Base-by-base conservation (phyloP, 225 moss, liverwort and hornwort species). In the Pseudoscleropodium purum region DNA sequence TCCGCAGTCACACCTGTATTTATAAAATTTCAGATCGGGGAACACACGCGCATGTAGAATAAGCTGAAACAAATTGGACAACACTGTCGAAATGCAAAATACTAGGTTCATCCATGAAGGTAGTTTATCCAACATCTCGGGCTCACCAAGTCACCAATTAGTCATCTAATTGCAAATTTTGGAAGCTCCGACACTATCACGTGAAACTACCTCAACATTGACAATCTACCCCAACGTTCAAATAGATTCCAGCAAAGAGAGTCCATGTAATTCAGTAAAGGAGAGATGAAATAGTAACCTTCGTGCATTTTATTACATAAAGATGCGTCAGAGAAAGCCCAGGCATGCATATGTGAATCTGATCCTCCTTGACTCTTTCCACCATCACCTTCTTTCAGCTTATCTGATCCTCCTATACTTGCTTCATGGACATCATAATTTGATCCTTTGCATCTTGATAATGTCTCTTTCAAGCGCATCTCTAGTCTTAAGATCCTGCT, bases 401-500 rank as follows among this genome's bases (percentile, higher is more conserved):
- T 90, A 78, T 91, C 91, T 60, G 80, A 81, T 41, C 41, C 80
- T 88, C 85, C 77, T 60, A 56, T 89, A 87, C 89, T 87, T 81
- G 85, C 60, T 57, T 68, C 87, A 76, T 86, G 75, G 51, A 52
- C 64, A 85, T 90, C 94, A 64, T 66, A 31, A 82, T 79, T 89
- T 63, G 87, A 67, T 61, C 85, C 92, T 75, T 92, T 90, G 83
- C 90, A 92, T 90, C 89, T 91, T 80, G 92, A 90, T 74, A 92
- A 87, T 52, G 90, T 90, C 88, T 89, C 91, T 87, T 89, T 94
- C 82, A 94, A 82, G 52, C 86, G 91, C 90, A 92, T 91, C 85
- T 94, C 92, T 90, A 94, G 47, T 64, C 82, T 87, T 54, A 92
- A 78, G 65, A 94, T 90, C 90, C 92, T 92, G 90, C 87, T 78